Conservation (phyloP, 2,329 filamentous ascomycete species). For the Aspergillus ustus region DNA sequence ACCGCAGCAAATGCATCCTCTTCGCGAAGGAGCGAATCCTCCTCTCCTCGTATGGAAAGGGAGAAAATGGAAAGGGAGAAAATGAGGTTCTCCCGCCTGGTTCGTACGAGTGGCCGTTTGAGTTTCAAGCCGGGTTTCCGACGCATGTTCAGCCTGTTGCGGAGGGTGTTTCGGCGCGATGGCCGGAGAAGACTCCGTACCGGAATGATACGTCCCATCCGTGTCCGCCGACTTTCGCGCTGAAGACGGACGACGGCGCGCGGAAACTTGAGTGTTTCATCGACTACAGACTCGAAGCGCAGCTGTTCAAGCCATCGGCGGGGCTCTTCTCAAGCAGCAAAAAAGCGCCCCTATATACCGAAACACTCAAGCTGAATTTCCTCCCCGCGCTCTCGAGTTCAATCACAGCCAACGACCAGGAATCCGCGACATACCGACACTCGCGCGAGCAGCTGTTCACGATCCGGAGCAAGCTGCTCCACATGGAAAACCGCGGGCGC, state of each 20-base stretch:
- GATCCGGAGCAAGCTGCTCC: conserved; percentile 15
- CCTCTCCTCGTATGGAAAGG: not conserved
- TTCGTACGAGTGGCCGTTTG: conserved; percentile 3
- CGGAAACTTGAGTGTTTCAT: not conserved
- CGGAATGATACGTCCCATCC: not conserved
- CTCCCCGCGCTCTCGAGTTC: not conserved
- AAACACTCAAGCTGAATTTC: not conserved
- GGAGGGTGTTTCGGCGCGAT: not conserved
- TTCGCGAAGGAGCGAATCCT: conserved; percentile 23
- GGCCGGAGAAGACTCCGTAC: not conserved
- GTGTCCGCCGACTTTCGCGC: not conserved
- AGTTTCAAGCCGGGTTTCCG: not conserved
- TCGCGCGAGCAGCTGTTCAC: conserved; percentile 16
- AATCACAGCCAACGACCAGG: not conserved
- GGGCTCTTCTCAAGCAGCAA: not conserved
- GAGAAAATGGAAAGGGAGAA: conserved; percentile 1
- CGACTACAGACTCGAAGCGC: not conserved
- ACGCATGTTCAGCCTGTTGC: not conserved
- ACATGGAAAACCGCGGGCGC: conserved; percentile 21
- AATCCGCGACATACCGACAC: conserved; percentile 3
- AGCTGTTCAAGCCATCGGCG: not conserved
- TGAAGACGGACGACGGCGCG: not conserved
- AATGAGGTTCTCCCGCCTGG: conserved; percentile 4
- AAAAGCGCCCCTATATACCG: not conserved
- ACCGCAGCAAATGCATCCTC: conserved; percentile 23